Evolutionary conservation across 1,139 yeast genomes (phyloP).

Genomic region (Sugiyamaella japonica): DNA sequence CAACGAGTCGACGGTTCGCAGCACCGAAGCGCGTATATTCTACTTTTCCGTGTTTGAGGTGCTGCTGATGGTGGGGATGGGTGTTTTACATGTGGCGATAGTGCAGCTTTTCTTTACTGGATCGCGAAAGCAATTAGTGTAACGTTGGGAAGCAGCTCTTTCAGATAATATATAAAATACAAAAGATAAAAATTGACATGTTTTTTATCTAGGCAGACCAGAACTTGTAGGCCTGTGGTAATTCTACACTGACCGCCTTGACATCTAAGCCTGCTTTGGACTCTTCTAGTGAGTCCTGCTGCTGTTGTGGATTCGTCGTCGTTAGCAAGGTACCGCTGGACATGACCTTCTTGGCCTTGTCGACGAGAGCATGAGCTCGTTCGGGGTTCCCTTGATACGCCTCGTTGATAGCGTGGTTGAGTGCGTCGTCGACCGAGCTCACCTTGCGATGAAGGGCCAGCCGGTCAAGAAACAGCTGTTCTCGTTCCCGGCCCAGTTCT

Average conservation of each 20-base stretch:
- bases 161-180: conserved; percentile 15
- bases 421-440: conserved; percentile 51
- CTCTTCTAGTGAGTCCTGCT: not conserved
- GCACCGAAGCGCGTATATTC: conserved; percentile 84
- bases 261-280: conserved; percentile 28
- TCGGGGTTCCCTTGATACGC: conserved; percentile 29
- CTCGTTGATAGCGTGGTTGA: conserved; percentile 50
- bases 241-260: conserved; percentile 73
- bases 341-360: conserved; percentile 31
- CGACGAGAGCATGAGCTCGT: conserved; percentile 26
- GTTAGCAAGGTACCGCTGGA: conserved; percentile 27
- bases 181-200: not conserved
- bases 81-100: conserved; percentile 74
- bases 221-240: conserved; percentile 78
- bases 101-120: conserved; percentile 74
- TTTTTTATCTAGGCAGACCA: conserved; percentile 58
- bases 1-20: conserved; percentile 86
- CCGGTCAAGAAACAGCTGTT: conserved; percentile 77
- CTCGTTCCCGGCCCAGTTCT: conserved; percentile 71
- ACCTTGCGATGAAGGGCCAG: conserved; percentile 68
- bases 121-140: conserved; percentile 11
- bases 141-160: too few species aligned
- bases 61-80: conserved; percentile 80
- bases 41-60: conserved; percentile 84
- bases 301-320: conserved; percentile 12